These are phyloP conservation scores for Glonium stellatum DNA, from an alignment of 495 filamentous ascomycete genomes.

Conservation along the genomic window DNA sequence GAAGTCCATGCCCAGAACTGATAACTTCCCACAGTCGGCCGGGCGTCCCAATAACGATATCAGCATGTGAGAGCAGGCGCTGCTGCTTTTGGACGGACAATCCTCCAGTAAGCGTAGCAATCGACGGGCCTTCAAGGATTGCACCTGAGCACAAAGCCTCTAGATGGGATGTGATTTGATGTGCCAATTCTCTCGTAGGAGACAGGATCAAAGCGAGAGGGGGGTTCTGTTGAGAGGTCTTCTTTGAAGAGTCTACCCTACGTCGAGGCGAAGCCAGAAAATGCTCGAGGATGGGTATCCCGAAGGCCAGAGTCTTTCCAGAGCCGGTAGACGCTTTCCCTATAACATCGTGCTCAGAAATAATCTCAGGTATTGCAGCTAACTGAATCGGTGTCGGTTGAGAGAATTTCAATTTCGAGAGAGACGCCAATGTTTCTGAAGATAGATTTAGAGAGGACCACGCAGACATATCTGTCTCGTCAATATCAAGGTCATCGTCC, in stretches of 20 bases:
- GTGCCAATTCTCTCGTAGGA: constrained; percentile 86
- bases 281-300: constrained; percentile 66
- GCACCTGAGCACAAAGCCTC: constrained; percentile 56
- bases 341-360: constrained; percentile 66
- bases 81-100: constrained; percentile 90
- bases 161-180: constrained; percentile 80
- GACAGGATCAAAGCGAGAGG: constrained; percentile 86
- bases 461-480: constrained; percentile 54
- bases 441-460: constrained; percentile 72
- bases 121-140: constrained; percentile 52
- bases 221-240: constrained; percentile 36
- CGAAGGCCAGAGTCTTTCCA: constrained; percentile 78
- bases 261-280: constrained; percentile 43
- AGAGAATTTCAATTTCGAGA: constrained; percentile 69
- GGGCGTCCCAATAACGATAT: constrained; percentile 87
- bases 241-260: constrained; percentile 30
- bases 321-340: constrained; percentile 79
- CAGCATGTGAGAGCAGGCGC: constrained; percentile 63
- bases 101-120: constrained; percentile 82
- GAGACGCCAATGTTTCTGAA: constrained; percentile 55
- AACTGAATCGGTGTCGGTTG: constrained; percentile 76
- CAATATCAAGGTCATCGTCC: constrained; percentile 20
- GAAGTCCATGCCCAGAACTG: constrained; percentile 54
- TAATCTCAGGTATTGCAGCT: constrained; percentile 68
- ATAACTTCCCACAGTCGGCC: constrained; percentile 93